Evolutionary conservation across 1,284 basidiomycete species (phyloP).

Genomic region (Tilletiopsis washingtonensis): DNA sequence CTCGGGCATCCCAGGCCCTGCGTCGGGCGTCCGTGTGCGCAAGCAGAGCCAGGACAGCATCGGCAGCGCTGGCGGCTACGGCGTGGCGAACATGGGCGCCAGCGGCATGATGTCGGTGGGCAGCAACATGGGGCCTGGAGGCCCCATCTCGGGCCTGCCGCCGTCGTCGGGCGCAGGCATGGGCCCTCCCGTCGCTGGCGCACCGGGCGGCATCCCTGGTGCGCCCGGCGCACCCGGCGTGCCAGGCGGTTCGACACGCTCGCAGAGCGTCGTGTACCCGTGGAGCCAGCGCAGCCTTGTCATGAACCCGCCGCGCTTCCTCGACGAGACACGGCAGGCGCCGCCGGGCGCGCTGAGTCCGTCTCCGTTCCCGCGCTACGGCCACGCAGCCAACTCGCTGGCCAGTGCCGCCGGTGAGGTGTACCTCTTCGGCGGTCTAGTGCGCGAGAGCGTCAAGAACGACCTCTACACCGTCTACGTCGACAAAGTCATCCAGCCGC

Average conservation of each 20-base stretch:
- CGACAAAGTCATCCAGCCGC: slow-evolving; percentile 61
- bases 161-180: slow-evolving; percentile 8
- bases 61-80: neutral
- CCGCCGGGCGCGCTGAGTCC: slow-evolving; percentile 45
- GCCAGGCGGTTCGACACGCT: neutral
- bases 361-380: slow-evolving; percentile 88
- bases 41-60: neutral
- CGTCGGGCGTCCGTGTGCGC: neutral
- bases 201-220: neutral
- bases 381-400: slow-evolving; percentile 83
- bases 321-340: slow-evolving; percentile 42
- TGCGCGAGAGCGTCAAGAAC: slow-evolving; percentile 81
- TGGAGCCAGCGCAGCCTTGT: slow-evolving; percentile 42
- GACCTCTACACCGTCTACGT: slow-evolving; percentile 64
- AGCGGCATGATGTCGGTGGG: too few relatives aligned
- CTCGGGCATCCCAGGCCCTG: slow-evolving; percentile 25
- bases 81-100: neutral
- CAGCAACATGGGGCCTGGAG: neutral
- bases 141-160: slow-evolving; percentile 21
- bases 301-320: slow-evolving; percentile 45
- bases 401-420: slow-evolving; percentile 72
- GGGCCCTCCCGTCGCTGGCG: slow-evolving; percentile 1
- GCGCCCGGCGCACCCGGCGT: neutral
- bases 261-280: slow-evolving; percentile 39
- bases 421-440: slow-evolving; percentile 93